Conservation (phyloP, 768 basidiomycete genomes). For the Ramaria sp. region DNA sequence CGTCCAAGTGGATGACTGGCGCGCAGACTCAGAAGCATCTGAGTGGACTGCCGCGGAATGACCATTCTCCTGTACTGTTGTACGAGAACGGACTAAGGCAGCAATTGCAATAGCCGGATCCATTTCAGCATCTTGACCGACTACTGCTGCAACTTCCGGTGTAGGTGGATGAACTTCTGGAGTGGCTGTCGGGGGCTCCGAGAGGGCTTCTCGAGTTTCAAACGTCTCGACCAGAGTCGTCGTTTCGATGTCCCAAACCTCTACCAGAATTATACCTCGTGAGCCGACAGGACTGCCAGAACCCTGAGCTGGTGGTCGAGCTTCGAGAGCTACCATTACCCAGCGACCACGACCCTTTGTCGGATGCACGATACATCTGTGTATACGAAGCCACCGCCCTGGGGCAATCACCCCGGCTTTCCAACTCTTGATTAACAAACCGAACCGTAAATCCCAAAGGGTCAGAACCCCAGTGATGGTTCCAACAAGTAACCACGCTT, state of each 20-base stretch:
- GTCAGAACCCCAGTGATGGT: slow-evolving; percentile 78
- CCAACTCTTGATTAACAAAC: slow-evolving; percentile 83
- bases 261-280: slow-evolving; percentile 45
- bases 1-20: slow-evolving; percentile 31
- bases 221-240: slow-evolving; percentile 72
- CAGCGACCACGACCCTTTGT: slow-evolving; percentile 80
- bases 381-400: slow-evolving; percentile 46
- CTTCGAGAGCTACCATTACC: slow-evolving; percentile 75
- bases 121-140: slow-evolving; percentile 45
- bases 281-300: slow-evolving; percentile 12
- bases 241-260: slow-evolving; percentile 92
- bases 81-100: slow-evolving; percentile 61
- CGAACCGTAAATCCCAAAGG: slow-evolving; percentile 94
- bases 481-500: slow-evolving; percentile 82
- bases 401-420: slow-evolving; percentile 46
- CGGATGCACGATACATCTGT: slow-evolving; percentile 76
- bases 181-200: slow-evolving; percentile 17
- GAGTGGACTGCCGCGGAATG: slow-evolving; percentile 17
- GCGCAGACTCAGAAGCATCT: slow-evolving; percentile 25
- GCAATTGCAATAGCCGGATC: slow-evolving; percentile 70
- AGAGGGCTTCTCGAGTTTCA: slow-evolving; percentile 27
- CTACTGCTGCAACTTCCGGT: neutral
- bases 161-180: slow-evolving; percentile 8
- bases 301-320: slow-evolving; percentile 8
- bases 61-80: slow-evolving; percentile 18